Evolutionary conservation across 345 rosid genomes (phyloP), one percentile per base, ranked within the genome.

Genomic region (Conringia planisiliqua): DNA sequence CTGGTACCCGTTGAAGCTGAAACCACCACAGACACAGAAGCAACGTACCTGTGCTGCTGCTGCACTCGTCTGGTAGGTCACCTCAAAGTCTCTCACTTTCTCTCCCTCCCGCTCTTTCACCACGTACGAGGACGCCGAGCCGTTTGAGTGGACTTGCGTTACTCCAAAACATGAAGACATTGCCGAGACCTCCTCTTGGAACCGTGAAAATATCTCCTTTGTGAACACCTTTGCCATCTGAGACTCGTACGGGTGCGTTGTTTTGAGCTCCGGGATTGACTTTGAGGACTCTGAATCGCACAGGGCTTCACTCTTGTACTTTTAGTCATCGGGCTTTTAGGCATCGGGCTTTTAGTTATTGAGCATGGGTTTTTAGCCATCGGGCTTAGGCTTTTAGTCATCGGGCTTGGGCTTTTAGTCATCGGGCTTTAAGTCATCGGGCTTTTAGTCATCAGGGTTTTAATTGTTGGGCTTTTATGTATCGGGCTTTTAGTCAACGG

Each of bases 161-260:
- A 84, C 73, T 72, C 82, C 81, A 55, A 84, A 81, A 78, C 98
- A 91, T 47, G 89, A 85, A 56, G 89, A 79, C 97, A 91, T 91
- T 83, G 71, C 81, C 61, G 71, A 74, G 27, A 86, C 93, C 81
- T 93, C 96, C 8, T 82, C 80, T 70, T 91, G 97, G 83, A 91
- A 88, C 83, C 86, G 86, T 72, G 56, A 66, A 71, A 93, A 93
- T 52, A 88, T 88, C 62, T 85, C 86, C 42, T 76, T 87, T 16
- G 96, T 89, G 73, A 84, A 89, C 65, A 88, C 13, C 79, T 90
- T 89, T 6, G 92, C 89, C 72, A 90, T 86, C 85, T 90, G 98
- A 75, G 89, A 76, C 82, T 89, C 98, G 40, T 86, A 93, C 39
- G 72, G 87, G 80, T 81, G 78, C 11, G 83, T 70, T 66, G 93